These are phyloP conservation scores for Cryptosporidium ryanae DNA, from an alignment of 169 alveolate genomes.

Conservation along the genomic window DNA sequence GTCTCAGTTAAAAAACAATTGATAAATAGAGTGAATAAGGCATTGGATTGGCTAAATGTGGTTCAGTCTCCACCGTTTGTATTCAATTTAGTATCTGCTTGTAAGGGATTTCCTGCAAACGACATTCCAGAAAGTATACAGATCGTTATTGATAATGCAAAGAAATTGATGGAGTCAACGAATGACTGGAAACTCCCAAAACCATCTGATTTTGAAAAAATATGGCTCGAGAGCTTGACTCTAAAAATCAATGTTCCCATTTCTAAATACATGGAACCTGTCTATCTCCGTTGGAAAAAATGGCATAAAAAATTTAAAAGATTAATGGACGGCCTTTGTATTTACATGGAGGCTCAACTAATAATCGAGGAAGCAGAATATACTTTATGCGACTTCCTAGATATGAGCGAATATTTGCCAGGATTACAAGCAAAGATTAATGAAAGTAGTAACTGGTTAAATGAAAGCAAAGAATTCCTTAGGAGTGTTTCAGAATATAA, in stretches of 20 bases:
- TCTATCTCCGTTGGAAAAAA: slow-evolving; percentile 67
- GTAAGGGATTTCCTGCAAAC: slow-evolving; percentile 9
- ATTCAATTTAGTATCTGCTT: slow-evolving; percentile 37
- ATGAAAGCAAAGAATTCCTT: slow-evolving; percentile 52
- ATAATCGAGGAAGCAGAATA: slow-evolving; percentile 71
- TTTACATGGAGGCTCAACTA: slow-evolving; percentile 57
- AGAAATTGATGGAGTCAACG: slow-evolving; percentile 17
- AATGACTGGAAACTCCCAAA: slow-evolving; percentile 50
- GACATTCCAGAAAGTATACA: slow-evolving; percentile 50
- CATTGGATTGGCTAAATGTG: slow-evolving; percentile 31
- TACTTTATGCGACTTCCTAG: slow-evolving; percentile 50
- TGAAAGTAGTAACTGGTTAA: slow-evolving; percentile 44
- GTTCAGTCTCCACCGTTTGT: slow-evolving; percentile 66
- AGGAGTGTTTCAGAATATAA: slow-evolving; percentile 38
- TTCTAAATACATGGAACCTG: slow-evolving; percentile 66
- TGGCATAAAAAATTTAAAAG: slow-evolving; percentile 49
- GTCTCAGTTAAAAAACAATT: slow-evolving; percentile 49
- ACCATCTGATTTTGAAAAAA: slow-evolving; percentile 57
- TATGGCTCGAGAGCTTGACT: slow-evolving; percentile 59
- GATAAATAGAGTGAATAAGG: slow-evolving; percentile 46
- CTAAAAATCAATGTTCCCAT: slow-evolving; percentile 52
- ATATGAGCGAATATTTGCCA: slow-evolving; percentile 66
- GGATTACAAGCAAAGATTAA: slow-evolving; percentile 16
- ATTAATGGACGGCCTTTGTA: slow-evolving; percentile 65
- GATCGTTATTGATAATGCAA: slow-evolving; percentile 16